phyloP scores from a whole-genome alignment of 2,329 filamentous ascomycete species.

The Leptoxyphium fumago region DNA sequence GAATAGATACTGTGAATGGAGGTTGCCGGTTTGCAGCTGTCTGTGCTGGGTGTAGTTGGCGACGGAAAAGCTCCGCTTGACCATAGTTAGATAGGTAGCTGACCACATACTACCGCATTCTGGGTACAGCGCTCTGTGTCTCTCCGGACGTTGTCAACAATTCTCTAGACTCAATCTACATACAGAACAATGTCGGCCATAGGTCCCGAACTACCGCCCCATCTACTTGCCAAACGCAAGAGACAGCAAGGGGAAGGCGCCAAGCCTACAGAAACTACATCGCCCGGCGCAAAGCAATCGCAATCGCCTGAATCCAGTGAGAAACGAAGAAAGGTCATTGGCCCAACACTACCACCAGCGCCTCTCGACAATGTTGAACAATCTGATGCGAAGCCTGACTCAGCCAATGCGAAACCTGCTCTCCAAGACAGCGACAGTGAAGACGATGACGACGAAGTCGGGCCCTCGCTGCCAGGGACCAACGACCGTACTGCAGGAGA shows the following conservation, averaged over 20 bases:
- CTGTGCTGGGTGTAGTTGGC: no score
- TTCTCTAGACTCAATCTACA: neutral
- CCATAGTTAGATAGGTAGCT: no score
- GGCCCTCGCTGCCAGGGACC: conserved; percentile 27
- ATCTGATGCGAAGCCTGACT: conserved; percentile 17
- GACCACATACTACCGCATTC: no score
- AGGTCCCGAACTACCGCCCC: conserved; percentile 55
- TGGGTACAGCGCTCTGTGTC: neutral
- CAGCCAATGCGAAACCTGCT: no score
- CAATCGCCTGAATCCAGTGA: conserved; percentile 26
- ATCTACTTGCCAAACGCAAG: conserved; percentile 41
- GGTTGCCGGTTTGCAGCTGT: no score
- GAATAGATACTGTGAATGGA: no score
- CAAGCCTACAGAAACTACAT: conserved; percentile 19
- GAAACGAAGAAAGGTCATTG: conserved; percentile 39
- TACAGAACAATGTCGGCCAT: conserved; percentile 46
- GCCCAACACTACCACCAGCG: conserved; percentile 41
- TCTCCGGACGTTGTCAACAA: neutral
- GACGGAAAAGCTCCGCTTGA: no score
- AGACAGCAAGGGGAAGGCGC: conserved; percentile 29
- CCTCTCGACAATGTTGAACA: conserved; percentile 31
- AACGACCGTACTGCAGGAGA: neutral
- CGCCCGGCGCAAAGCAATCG: conserved; percentile 23
- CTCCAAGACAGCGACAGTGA: conserved; percentile 6
- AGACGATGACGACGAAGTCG: conserved; percentile 28